Conservation (phyloP, 2,329 filamentous ascomycete species). For the Akanthomyces uredinophilus region DNA sequence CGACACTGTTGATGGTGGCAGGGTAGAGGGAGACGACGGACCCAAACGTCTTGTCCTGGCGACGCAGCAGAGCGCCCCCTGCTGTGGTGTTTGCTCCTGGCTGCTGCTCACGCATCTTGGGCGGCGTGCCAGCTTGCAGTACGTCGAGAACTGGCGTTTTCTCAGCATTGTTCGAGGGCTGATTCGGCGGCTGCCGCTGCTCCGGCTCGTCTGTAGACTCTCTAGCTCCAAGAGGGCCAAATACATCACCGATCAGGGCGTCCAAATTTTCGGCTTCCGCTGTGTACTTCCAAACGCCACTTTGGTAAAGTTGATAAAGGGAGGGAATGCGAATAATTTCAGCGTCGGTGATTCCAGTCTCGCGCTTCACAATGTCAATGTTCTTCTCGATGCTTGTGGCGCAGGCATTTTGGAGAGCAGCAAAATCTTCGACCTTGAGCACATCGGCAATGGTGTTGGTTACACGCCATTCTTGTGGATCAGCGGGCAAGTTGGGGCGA, state of each 20-base stretch:
- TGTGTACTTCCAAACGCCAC: background rate
- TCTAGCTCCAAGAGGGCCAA: too few relatives aligned
- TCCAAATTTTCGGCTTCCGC: background rate
- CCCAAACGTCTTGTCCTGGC: too few relatives aligned
- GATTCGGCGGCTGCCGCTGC: too few relatives aligned
- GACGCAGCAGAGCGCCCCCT: too few relatives aligned
- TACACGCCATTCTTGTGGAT: constrained; percentile 2
- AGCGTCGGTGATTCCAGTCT: background rate
- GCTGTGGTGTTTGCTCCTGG: too few relatives aligned
- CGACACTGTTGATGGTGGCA: background rate
- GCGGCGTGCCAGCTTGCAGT: too few relatives aligned
- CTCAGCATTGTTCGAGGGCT: too few relatives aligned
- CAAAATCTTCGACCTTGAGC: background rate
- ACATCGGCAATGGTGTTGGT: constrained; percentile 17
- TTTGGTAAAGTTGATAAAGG: background rate
- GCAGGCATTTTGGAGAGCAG: background rate
- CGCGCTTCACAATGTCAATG: background rate
- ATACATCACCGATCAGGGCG: too few relatives aligned
- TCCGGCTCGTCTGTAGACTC: too few relatives aligned
- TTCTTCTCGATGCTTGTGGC: background rate
- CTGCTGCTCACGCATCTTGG: too few relatives aligned
- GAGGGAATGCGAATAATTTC: background rate
- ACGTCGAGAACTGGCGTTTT: too few relatives aligned
- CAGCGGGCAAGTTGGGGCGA: constrained; percentile 4
- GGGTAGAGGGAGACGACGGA: background rate